A percentile compares a stretch with the other conserved stretches of the same genome.
Conservation (phyloP, 208 protist genomes). For the Trichomonas tenax region DNA sequence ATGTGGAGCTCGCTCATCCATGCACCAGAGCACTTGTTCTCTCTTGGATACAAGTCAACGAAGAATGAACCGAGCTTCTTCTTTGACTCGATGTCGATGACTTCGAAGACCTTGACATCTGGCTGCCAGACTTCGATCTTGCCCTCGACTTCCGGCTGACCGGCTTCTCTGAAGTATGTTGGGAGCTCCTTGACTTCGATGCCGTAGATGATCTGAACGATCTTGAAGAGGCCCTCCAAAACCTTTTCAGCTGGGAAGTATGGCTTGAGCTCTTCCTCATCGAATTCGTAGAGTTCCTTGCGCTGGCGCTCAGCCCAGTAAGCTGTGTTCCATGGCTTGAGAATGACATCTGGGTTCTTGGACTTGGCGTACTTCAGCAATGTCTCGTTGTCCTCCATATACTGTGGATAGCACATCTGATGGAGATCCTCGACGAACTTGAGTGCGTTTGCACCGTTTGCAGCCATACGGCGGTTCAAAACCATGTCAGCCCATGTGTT, state of each 20-base stretch:
- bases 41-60: not conserved
- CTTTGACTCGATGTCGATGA: not conserved
- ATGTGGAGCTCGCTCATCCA: not conserved
- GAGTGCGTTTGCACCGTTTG: not conserved
- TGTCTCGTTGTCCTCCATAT: not conserved
- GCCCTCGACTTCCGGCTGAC: not conserved
- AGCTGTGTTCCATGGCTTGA: constrained; percentile 12
- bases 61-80: not conserved
- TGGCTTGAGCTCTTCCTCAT: constrained; percentile 10
- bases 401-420: not conserved
- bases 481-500: constrained; percentile 10
- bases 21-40: not conserved
- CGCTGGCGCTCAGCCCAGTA: not conserved
- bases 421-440: constrained; percentile 18
- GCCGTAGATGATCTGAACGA: not conserved
- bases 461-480: not conserved
- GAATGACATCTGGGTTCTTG: not conserved
- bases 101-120: not conserved
- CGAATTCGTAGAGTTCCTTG: constrained; percentile 11
- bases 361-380: not conserved
- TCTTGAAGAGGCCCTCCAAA: not conserved
- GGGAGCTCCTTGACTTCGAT: not conserved
- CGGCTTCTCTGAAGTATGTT: not conserved
- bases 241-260: constrained; percentile 2
- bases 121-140: not conserved